Conservation (phyloP, 169 alveolate genomes). For the Fabrea salina region DNA sequence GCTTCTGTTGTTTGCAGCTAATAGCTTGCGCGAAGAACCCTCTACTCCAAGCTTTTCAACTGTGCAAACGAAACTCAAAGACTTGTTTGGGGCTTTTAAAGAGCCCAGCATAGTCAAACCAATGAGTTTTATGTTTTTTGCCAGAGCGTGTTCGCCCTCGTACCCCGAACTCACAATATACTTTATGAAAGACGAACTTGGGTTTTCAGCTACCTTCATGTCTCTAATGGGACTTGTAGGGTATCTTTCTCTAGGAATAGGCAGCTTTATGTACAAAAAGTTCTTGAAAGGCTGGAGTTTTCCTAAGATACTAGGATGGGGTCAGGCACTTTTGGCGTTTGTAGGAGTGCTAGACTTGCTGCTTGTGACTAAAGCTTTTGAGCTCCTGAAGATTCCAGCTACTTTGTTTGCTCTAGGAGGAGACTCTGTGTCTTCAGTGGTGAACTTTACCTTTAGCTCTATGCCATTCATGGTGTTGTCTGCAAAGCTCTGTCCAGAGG, state of each 20-base stretch:
- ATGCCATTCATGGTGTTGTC: constrained; percentile 33
- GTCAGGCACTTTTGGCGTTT: not conserved
- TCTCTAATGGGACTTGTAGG: not conserved
- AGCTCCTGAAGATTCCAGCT: constrained; percentile 18
- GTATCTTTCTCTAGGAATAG: not conserved
- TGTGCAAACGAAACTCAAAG: not conserved
- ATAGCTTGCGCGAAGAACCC: not conserved
- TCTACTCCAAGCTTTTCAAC: not conserved
- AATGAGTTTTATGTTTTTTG: not conserved
- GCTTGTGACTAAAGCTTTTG: not conserved
- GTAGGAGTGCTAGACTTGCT: not conserved
- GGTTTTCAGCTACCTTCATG: not conserved
- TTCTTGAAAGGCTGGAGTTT: not conserved
- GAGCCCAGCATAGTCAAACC: not conserved
- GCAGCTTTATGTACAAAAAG: constrained; percentile 9
- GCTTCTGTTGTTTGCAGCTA: not conserved
- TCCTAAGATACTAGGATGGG: not conserved
- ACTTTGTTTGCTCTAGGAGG: not conserved
- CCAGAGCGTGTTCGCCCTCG: not conserved
- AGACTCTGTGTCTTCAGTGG: not conserved
- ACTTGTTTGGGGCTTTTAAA: not conserved
- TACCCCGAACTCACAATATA: not conserved
- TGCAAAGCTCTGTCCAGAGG: constrained; percentile 34
- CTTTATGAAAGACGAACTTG: not conserved
- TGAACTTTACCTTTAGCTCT: not conserved